Evolutionary conservation across 2,329 filamentous ascomycete genomes (phyloP).

Genomic region (Pyrenochaeta sp.): DNA sequence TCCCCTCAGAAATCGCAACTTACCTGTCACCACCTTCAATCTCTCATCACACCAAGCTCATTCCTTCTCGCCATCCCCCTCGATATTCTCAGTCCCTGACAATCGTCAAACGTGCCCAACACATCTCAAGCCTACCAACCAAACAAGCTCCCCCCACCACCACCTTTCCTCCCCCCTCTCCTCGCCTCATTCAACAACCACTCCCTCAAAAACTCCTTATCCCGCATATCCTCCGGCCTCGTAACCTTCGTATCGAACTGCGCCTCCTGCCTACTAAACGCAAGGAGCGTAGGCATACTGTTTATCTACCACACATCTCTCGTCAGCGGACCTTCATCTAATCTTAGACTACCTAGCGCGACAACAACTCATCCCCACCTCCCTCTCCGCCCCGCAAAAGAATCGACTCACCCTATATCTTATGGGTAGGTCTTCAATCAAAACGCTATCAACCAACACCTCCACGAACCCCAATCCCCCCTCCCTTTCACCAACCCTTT

Average conservation of each 20-base stretch:
- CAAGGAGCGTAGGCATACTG: conserved; percentile 59
- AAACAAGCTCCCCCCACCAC: conserved; percentile 56
- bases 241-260: conserved; percentile 58
- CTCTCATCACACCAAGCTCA: not conserved
- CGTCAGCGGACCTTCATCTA: too few species aligned
- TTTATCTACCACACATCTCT: conserved; percentile 45
- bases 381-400: not conserved
- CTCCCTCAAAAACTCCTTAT: conserved; percentile 52
- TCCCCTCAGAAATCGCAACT: too few species aligned
- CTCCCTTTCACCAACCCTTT: conserved; percentile 54
- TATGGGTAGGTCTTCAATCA: conserved; percentile 53
- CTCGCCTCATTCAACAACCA: conserved; percentile 60
- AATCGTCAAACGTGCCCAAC: conserved; percentile 4
- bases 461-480: conserved; percentile 59
- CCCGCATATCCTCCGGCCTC: conserved; percentile 56
- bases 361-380: too few species aligned
- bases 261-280: conserved; percentile 60
- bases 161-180: conserved; percentile 55
- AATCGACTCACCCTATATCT: conserved; percentile 47
- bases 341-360: too few species aligned
- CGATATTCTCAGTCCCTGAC: not conserved
- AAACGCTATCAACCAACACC: conserved; percentile 57
- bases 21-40: not conserved
- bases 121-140: conserved; percentile 27
- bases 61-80: not conserved